Conservation (phyloP, 305 asterid genomes). For the Lippia alba region DNA sequence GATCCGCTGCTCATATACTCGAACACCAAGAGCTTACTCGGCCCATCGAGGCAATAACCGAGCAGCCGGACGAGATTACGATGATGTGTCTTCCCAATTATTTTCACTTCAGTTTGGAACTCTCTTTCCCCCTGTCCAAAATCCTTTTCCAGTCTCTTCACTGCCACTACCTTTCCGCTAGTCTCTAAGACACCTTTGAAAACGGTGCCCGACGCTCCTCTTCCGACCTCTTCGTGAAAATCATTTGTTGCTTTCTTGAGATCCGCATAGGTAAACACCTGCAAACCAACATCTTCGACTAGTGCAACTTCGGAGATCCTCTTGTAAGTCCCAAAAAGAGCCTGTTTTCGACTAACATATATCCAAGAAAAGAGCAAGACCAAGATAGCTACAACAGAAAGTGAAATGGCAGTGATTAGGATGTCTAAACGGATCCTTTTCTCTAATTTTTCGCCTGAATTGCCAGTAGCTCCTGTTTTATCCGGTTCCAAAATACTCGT, state of each 20-base stretch:
- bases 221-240: slow-evolving; percentile 47
- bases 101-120: slow-evolving; percentile 44
- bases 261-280: slow-evolving; percentile 40
- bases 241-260: slow-evolving; percentile 42
- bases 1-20: slow-evolving; percentile 63
- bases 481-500: background rate
- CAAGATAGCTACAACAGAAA: slow-evolving; percentile 30
- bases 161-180: slow-evolving; percentile 22
- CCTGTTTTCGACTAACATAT: slow-evolving; percentile 20
- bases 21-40: slow-evolving; percentile 46
- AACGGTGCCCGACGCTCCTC: slow-evolving; percentile 46
- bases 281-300: slow-evolving; percentile 34
- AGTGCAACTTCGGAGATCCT: slow-evolving; percentile 25
- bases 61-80: slow-evolving; percentile 45
- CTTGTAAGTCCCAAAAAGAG: slow-evolving; percentile 18
- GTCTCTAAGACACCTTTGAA: background rate
- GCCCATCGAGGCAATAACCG: slow-evolving; percentile 46
- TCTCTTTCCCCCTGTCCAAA: slow-evolving; percentile 40
- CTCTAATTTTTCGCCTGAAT: slow-evolving; percentile 9
- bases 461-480: too few relatives aligned
- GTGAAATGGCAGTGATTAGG: slow-evolving; percentile 38
- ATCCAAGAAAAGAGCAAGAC: slow-evolving; percentile 30
- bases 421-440: slow-evolving; percentile 30
- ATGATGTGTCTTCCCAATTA: slow-evolving; percentile 48
- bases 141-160: slow-evolving; percentile 43